Evolutionary conservation across 768 basidiomycete species (phyloP).

Genomic region (Kondoa subrosea): DNA sequence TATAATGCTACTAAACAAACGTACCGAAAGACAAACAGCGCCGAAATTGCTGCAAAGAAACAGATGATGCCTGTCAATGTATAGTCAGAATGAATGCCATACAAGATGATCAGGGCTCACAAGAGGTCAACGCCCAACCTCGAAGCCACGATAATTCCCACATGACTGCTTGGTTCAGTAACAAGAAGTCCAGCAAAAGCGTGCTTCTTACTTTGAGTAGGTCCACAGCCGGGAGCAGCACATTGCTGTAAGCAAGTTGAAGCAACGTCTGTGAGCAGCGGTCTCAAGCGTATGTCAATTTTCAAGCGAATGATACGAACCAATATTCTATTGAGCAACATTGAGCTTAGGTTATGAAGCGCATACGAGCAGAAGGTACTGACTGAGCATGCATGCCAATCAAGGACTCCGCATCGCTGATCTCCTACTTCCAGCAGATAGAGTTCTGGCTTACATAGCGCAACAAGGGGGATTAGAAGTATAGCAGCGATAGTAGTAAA

Average conservation of each 20-base stretch:
- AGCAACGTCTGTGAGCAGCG: background rate
- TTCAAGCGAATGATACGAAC: background rate
- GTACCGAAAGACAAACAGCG: background rate
- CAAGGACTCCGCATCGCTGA: background rate
- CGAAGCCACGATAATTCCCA: background rate
- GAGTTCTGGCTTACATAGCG: background rate
- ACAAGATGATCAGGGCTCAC: background rate
- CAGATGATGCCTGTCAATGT: no score
- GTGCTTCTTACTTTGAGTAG: no score
- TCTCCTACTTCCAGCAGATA: background rate
- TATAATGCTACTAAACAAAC: background rate
- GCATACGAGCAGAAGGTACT: background rate
- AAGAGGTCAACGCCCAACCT: conserved; percentile 2
- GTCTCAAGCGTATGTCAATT: no score
- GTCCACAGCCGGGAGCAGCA: background rate
- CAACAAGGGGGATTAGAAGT: background rate
- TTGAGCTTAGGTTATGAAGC: background rate
- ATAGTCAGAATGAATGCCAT: no score
- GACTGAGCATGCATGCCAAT: background rate
- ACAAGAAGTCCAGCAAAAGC: background rate
- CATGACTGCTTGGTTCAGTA: background rate
- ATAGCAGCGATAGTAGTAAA: background rate
- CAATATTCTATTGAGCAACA: background rate
- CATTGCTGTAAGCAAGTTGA: background rate
- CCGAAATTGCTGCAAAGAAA: background rate